A percentile compares a stretch with the other conserved stretches of the same genome.
phyloP scores from a whole-genome alignment of 352 stramenopile genomes.

The Pythium utonaiense region DNA sequence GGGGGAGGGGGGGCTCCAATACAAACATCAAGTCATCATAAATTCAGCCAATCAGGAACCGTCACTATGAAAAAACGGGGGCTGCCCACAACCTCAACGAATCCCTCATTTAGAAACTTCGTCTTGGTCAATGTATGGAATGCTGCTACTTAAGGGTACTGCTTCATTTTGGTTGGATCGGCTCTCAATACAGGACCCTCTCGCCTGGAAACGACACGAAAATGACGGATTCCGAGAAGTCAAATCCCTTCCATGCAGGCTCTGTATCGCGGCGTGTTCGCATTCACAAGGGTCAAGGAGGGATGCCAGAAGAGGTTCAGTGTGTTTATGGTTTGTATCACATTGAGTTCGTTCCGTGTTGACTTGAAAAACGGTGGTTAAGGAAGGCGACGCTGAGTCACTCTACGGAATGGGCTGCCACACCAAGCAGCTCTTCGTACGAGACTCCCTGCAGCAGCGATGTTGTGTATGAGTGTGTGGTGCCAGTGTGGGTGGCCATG shows the following conservation, averaged over 20 bases:
- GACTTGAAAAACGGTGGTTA: background rate
- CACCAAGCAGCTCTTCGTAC: background rate
- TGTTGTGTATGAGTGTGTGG: slow-evolving; percentile 2
- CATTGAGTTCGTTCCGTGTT: slow-evolving; percentile 1
- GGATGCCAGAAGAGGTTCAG: too few species aligned
- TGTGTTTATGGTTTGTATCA: background rate
- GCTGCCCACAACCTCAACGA: slow-evolving; percentile 9
- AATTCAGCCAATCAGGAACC: slow-evolving; percentile 15
- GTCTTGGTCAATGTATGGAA: background rate
- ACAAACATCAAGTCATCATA: slow-evolving; percentile 15
- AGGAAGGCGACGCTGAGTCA: background rate
- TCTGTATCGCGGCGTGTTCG: too few species aligned
- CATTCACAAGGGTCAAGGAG: too few species aligned
- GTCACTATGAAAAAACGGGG: background rate
- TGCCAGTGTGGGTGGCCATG: too few species aligned
- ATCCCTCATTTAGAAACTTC: background rate
- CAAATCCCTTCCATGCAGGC: too few species aligned
- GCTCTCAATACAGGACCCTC: slow-evolving; percentile 16
- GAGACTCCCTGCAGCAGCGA: background rate
- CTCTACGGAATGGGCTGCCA: background rate
- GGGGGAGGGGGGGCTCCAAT: slow-evolving; percentile 8
- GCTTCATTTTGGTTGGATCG: slow-evolving; percentile 9
- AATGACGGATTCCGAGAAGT: too few species aligned
- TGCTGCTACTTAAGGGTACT: slow-evolving; percentile 1
- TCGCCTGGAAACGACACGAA: background rate